phyloP scores from a whole-genome alignment of 1,284 basidiomycete genomes.

The Ustilago tritici region DNA sequence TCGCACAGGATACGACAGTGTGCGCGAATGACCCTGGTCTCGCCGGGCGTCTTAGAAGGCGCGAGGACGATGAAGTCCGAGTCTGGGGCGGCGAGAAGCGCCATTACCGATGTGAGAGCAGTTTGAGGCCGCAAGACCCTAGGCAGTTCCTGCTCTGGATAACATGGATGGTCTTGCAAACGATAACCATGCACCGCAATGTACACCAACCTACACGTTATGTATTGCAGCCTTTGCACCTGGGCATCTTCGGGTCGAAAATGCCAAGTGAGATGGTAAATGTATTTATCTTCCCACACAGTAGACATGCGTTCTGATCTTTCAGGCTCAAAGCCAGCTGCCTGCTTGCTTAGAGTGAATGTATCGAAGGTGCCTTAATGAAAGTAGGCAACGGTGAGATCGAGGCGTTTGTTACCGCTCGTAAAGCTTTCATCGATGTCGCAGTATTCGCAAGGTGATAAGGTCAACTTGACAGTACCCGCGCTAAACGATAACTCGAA shows the following conservation, averaged over 20 bases:
- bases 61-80: not conserved
- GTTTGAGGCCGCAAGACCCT: not conserved
- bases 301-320: too few species aligned
- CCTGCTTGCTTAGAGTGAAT: not conserved
- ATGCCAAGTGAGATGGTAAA: not conserved
- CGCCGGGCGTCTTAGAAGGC: not conserved
- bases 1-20: not conserved
- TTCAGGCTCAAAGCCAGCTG: not conserved
- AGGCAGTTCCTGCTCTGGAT: not conserved
- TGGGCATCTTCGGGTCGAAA: not conserved
- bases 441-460: not conserved
- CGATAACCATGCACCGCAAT: not conserved
- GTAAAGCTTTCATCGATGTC: not conserved
- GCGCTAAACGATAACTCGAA: too few species aligned
- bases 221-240: not conserved
- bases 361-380: not conserved
- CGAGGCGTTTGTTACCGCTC: not conserved
- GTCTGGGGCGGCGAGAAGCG: not conserved
- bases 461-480: not conserved
- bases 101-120: not conserved
- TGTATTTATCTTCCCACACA: too few species aligned
- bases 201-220: not conserved
- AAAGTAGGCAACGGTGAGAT: conserved; percentile 1
- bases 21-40: not conserved
- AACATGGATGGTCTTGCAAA: not conserved